Evolutionary conservation across 2,329 filamentous ascomycete genomes (phyloP), one percentile per base, ranked within the genome.

Genomic region (Cytospora mali): DNA sequence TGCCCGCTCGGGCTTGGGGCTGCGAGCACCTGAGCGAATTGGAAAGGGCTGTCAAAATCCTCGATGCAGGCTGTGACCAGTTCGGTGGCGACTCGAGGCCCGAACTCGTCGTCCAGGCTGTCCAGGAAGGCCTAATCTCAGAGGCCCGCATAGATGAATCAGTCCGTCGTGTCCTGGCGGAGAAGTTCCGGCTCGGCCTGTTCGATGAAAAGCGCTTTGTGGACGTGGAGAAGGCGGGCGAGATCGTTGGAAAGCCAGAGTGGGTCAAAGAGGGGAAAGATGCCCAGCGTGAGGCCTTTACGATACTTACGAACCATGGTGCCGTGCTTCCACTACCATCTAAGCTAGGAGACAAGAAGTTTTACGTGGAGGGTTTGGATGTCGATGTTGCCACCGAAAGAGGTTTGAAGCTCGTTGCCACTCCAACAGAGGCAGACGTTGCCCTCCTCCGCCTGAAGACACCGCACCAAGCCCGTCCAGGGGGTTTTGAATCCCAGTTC

Each of bases 201-300:
- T 84, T 84, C 55, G 81, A 84, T 14, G 81, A 84, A 14, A 76
- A 79, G 54, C 80, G 79, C 0, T 84, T 80, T 50, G 77, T 83
- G 5, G 78, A 84, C 62, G 72, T 74, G 1, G 76, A 77, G 1
- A 73, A 70, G 1, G 80, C 79, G 0, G 73, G 70, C 1, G 69
- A 71, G 2, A 67, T 78, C 3, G 80, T 81, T 21, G 80, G 80
- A 4, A 79, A 79, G 35, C 68, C 73, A 11, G 76, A 79, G 62
- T 83, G 81, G 64, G 67, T 71, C 10, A 68, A 71, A 2, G 64
- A 74, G 0, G 78, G 77, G 29, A 68, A 70, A 35, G 75, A 76
- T 52, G 69, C 77, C 0, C 77, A 72, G 62, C 66, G 70, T 18
- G 68, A 70, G 33, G 65, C 68, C 6, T 70, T 67, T 59, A 71